A percentile compares a stretch with the other conserved stretches of the same genome.
These are phyloP conservation scores for Kwoniella bestiolae DNA, from an alignment of 768 basidiomycete species.

Conservation along the genomic window DNA sequence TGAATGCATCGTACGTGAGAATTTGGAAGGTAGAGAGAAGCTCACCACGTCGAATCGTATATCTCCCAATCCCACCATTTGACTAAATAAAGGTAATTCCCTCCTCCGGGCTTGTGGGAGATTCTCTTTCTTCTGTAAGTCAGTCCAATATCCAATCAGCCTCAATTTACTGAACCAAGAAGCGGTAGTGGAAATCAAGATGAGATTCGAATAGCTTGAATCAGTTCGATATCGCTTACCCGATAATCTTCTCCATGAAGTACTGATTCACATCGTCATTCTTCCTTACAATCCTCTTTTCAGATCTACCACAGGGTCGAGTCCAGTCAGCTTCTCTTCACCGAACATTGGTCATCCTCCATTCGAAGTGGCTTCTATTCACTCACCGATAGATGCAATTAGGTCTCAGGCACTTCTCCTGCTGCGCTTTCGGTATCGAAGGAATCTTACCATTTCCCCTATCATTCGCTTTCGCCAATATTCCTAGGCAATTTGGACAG, in stretches of 20 bases:
- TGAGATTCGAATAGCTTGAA: no score
- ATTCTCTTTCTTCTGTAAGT: conserved; percentile 16
- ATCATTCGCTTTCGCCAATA: conserved; percentile 2
- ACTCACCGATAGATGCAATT: conserved; percentile 27
- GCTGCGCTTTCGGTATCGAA: conserved; percentile 9
- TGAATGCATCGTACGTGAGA: not conserved
- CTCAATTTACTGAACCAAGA: no score
- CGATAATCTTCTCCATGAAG: conserved; percentile 25
- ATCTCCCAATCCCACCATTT: conserved; percentile 29
- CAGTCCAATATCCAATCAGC: not conserved
- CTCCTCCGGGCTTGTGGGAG: conserved; percentile 4
- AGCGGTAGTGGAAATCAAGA: no score
- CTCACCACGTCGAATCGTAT: conserved; percentile 30
- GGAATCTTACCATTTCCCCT: not conserved
- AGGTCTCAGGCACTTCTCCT: conserved; percentile 24
- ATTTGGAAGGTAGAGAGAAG: no score
- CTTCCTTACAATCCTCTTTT: conserved; percentile 20
- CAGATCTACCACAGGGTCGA: not conserved
- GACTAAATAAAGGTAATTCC: conserved; percentile 18
- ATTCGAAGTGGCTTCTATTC: not conserved
- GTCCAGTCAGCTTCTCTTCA: not conserved
- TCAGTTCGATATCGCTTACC: conserved; percentile 3
- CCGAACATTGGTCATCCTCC: not conserved
- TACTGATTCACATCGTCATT: conserved; percentile 19
- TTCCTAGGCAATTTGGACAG: conserved; percentile 21